phyloP scores from a whole-genome alignment of 2,329 filamentous ascomycete species.

The Cladosporium sp. region DNA sequence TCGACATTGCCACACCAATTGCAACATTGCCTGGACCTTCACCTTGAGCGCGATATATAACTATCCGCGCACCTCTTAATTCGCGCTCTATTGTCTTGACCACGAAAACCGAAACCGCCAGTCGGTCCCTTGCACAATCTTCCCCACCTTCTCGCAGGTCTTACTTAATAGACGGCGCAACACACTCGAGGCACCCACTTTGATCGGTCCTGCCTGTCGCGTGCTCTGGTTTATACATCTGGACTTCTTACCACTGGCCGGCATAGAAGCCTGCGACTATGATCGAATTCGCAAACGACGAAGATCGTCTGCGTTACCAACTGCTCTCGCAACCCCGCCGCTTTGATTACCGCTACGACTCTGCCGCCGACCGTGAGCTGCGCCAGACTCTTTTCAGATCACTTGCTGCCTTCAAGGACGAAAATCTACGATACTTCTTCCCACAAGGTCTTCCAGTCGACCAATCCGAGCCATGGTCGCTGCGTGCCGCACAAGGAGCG shows the following conservation, averaged over 20 bases:
- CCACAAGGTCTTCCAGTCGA: constrained; percentile 59
- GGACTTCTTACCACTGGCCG: not conserved
- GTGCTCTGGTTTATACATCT: not conserved
- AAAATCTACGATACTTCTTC: constrained; percentile 79
- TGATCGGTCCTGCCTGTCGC: not conserved
- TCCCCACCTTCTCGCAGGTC: constrained; percentile 15
- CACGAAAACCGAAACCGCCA: constrained; percentile 10
- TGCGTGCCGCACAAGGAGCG: constrained; percentile 87
- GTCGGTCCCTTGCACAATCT: constrained; percentile 19
- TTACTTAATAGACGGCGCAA: not conserved
- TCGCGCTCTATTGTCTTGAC: not conserved
- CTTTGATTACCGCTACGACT: constrained; percentile 73
- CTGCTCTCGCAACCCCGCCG: constrained; percentile 74
- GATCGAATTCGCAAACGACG: constrained; percentile 55
- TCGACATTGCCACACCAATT: constrained; percentile 6
- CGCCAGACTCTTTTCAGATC: constrained; percentile 82
- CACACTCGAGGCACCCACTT: not conserved
- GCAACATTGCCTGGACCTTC: not conserved
- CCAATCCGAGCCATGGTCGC: constrained; percentile 58
- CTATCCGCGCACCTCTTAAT: not conserved
- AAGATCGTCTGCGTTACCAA: constrained; percentile 80
- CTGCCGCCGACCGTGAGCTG: constrained; percentile 69
- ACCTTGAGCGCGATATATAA: not conserved
- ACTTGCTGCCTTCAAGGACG: constrained; percentile 71
- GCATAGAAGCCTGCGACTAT: constrained; percentile 16